phyloP scores from a whole-genome alignment of 1,284 basidiomycete genomes.

The Microbotryum intermedium region DNA sequence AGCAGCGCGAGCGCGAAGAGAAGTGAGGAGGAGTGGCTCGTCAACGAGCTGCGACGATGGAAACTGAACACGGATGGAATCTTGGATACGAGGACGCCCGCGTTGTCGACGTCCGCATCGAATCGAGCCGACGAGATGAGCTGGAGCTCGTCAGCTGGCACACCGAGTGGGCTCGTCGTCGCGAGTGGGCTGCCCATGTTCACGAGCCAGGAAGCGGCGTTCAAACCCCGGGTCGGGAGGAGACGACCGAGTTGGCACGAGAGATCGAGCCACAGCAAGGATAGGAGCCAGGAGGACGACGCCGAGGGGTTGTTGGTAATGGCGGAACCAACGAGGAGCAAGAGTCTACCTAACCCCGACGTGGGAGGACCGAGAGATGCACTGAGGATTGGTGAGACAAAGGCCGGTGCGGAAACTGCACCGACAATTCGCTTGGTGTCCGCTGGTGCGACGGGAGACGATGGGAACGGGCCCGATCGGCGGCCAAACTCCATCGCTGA shows the following conservation, averaged over 20 bases:
- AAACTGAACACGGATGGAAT: slow-evolving; percentile 25
- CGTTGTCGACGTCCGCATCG: no score
- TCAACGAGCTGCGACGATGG: slow-evolving; percentile 21
- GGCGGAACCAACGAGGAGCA: no score
- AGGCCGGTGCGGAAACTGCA: no score
- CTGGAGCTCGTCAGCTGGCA: neutral
- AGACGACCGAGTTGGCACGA: neutral
- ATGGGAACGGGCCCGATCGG: no score
- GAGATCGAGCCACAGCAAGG: neutral
- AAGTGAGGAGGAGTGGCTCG: slow-evolving; percentile 20
- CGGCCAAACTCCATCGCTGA: no score
- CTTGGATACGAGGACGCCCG: neutral
- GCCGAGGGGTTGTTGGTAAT: neutral
- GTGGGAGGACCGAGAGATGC: no score
- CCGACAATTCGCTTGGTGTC: no score
- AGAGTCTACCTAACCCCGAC: no score
- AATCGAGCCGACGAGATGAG: neutral
- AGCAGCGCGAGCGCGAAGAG: neutral
- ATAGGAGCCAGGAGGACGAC: neutral
- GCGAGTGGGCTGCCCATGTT: neutral
- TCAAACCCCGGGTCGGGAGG: neutral
- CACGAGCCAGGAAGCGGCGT: neutral
- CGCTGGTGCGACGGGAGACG: no score
- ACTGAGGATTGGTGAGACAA: no score
- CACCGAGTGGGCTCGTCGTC: neutral